phyloP scores from a whole-genome alignment of 202 grass and related monocot genomes.

The Cymbopogon flexuosus region DNA sequence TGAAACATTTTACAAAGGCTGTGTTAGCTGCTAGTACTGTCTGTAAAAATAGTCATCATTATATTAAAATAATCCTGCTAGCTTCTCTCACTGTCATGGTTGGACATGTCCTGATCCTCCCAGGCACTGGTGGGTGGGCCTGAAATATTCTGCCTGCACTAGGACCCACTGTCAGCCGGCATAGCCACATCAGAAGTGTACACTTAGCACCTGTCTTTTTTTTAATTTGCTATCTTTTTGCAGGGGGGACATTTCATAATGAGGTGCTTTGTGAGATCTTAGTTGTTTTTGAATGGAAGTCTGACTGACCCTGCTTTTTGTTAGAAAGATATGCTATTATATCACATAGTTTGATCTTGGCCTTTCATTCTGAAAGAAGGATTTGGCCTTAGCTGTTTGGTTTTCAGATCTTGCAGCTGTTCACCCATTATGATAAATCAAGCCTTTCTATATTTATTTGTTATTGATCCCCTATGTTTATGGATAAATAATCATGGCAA shows the following conservation, averaged over 20 bases:
- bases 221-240: conserved; percentile 15
- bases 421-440: conserved; percentile 4
- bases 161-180: background rate
- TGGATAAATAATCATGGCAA: background rate
- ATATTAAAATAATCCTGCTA: background rate
- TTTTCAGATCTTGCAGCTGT: conserved; percentile 18
- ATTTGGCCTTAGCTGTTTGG: conserved; percentile 12
- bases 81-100: conserved; percentile 8
- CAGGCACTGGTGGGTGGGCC: conserved; percentile 6
- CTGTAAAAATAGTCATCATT: background rate
- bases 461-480: background rate
- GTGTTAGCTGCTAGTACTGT: conserved; percentile 30
- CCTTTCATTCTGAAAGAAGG: conserved; percentile 34
- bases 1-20: conserved; percentile 17
- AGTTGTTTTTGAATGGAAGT: conserved; percentile 21
- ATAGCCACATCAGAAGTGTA: background rate
- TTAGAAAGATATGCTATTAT: conserved; percentile 36
- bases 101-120: background rate
- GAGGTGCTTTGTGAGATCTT: conserved; percentile 35
- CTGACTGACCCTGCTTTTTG: conserved; percentile 26
- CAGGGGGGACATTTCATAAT: conserved; percentile 9
- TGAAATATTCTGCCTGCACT: background rate
- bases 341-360: conserved; percentile 34
- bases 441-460: background rate
- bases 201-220: background rate